Conservation (phyloP, 768 basidiomycete species). For the Xanthoconium purpureum region DNA sequence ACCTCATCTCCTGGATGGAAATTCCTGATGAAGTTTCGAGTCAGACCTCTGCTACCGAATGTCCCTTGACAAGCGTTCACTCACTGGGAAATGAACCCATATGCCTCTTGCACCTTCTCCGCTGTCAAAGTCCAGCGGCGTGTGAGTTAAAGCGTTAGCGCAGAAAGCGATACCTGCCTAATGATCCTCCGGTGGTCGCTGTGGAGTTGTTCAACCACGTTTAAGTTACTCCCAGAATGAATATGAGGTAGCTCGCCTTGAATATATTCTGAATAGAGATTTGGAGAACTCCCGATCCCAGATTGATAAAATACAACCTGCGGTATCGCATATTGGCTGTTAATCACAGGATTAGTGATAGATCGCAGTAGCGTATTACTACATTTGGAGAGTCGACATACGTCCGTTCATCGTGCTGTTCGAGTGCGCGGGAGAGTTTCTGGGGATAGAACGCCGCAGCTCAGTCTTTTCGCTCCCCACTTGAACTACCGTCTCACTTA, state of each 20-base stretch:
- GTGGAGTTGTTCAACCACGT: conserved; percentile 6
- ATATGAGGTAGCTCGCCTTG: conserved; percentile 44
- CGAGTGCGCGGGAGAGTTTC: conserved; percentile 54
- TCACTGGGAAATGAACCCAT: conserved; percentile 76
- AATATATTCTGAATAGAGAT: conserved; percentile 56
- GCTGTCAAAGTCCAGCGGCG: conserved; percentile 33
- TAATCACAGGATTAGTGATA: neutral
- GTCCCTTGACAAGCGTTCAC: conserved; percentile 24
- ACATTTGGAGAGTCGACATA: conserved; percentile 10
- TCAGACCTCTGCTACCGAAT: neutral
- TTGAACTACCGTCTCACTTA: conserved; percentile 23
- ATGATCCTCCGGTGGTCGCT: conserved; percentile 63
- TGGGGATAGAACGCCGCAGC: conserved; percentile 16
- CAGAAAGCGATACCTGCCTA: conserved; percentile 41
- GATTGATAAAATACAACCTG: conserved; percentile 65
- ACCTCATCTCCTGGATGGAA: conserved; percentile 73
- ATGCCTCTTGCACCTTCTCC: conserved; percentile 75
- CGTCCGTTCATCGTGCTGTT: conserved; percentile 46
- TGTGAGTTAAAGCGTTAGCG: neutral
- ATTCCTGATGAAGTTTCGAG: conserved; percentile 43
- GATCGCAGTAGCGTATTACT: neutral
- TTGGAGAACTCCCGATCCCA: conserved; percentile 57
- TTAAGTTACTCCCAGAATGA: neutral
- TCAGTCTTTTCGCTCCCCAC: neutral
- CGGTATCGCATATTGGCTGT: conserved; percentile 42